Evolutionary conservation across 805 yeast species (phyloP).

Genomic region (Komagataella phaffii): DNA sequence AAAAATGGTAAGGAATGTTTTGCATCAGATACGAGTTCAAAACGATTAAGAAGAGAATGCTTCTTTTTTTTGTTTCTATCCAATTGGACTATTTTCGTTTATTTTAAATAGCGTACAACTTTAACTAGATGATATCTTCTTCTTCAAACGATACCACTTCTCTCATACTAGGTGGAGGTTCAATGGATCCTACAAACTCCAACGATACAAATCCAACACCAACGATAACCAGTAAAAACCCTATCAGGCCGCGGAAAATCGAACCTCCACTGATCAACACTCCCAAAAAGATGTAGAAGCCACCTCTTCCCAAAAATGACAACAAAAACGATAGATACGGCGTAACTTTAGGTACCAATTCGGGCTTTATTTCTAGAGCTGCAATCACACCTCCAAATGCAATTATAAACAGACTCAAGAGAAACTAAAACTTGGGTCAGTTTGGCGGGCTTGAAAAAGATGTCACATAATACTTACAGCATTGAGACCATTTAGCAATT

Average conservation of each 20-base stretch:
- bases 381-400: constrained; percentile 41
- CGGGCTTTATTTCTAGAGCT: constrained; percentile 24
- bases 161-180: constrained; percentile 69
- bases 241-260: constrained; percentile 42
- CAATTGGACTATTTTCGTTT: neutral
- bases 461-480: neutral
- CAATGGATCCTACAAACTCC: constrained; percentile 62
- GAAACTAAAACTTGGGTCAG: constrained; percentile 19
- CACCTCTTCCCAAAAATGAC: constrained; percentile 65
- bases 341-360: neutral
- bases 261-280: constrained; percentile 35
- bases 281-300: constrained; percentile 39
- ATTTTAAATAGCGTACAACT: neutral
- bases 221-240: constrained; percentile 39
- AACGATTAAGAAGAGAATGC: neutral
- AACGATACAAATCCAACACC: constrained; percentile 49
- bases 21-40: neutral
- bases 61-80: too few species aligned
- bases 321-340: constrained; percentile 52
- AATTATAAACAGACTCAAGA: constrained; percentile 45
- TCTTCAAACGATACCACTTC: neutral
- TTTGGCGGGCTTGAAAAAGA: neutral
- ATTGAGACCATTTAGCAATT: constrained; percentile 24
- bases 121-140: neutral
- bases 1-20: too few species aligned